Evolutionary conservation across 352 stramenopile genomes (phyloP).

Genomic region (Phytopythium sindhum): DNA sequence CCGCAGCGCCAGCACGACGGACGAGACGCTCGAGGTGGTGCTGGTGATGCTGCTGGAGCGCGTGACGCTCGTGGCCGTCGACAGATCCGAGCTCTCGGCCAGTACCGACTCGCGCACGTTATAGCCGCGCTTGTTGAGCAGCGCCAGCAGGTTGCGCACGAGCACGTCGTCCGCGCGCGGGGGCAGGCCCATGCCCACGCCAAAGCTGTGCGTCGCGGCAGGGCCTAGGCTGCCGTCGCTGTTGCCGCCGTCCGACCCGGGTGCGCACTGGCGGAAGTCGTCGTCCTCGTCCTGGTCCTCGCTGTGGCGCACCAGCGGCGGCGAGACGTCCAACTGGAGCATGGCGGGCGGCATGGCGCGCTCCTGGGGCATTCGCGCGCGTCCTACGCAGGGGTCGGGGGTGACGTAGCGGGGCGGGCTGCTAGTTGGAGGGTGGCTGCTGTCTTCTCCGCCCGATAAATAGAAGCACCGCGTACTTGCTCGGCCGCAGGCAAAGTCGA

Average conservation of each 20-base stretch:
- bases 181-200: constrained; percentile 1
- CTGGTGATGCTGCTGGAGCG: constrained; percentile 56
- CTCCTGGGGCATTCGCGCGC: constrained; percentile 2
- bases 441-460: background rate
- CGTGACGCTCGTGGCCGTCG: constrained; percentile 30
- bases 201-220: constrained; percentile 4
- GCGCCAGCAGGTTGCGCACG: constrained; percentile 60
- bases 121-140: constrained; percentile 84
- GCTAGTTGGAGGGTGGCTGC: no score
- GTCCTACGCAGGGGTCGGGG: background rate
- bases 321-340: constrained; percentile 19
- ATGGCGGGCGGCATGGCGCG: background rate
- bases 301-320: constrained; percentile 2
- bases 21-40: constrained; percentile 58
- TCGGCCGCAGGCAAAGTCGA: no score
- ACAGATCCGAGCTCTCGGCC: constrained; percentile 54
- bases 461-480: no score
- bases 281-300: background rate
- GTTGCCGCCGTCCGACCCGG: constrained; percentile 14
- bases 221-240: background rate
- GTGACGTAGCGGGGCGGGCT: no score
- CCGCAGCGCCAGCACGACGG: constrained; percentile 58
- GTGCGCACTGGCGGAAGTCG: background rate
- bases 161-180: constrained; percentile 57
- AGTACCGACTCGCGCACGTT: constrained; percentile 67